A percentile compares a stretch with the other conserved stretches of the same genome.
Evolutionary conservation across 139 green algal species (phyloP).

Genomic region (Coccomyxa sp.): DNA sequence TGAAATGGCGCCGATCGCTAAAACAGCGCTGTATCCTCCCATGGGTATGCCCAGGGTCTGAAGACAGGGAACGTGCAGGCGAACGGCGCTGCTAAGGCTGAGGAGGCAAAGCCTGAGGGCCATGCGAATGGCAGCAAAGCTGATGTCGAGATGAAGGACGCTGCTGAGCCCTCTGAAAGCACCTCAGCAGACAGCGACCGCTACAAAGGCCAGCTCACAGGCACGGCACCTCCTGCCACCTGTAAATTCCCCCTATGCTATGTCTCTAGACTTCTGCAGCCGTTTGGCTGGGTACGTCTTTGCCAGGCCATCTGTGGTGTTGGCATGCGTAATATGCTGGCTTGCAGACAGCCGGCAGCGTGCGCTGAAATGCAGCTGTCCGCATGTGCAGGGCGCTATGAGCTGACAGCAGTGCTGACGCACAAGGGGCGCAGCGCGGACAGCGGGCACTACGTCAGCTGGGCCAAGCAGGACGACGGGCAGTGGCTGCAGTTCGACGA

Average conservation of each 20-base stretch:
- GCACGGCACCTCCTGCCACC: not conserved
- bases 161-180: constrained; percentile 9
- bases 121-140: not conserved
- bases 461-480: constrained; percentile 86
- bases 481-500: constrained; percentile 97
- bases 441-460: constrained; percentile 94
- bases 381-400: constrained; percentile 78
- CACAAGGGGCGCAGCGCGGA: constrained; percentile 97
- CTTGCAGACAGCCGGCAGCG: too few relatives aligned
- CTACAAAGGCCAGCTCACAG: constrained; percentile 8
- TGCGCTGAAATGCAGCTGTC: too few relatives aligned
- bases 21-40: too few relatives aligned
- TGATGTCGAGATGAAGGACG: constrained; percentile 63
- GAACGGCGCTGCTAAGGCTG: too few relatives aligned
- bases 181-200: constrained; percentile 4
- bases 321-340: not conserved
- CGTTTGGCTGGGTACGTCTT: not conserved
- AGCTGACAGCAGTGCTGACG: constrained; percentile 89
- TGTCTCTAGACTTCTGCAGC: not conserved
- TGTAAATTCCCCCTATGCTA: too few relatives aligned
- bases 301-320: not conserved
- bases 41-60: too few relatives aligned
- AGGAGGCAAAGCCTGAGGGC: not conserved
- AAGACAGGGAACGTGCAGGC: too few relatives aligned
- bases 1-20: too few relatives aligned